Conservation (phyloP, 2,329 filamentous ascomycete species). For the Coniochaeta prunicola region DNA sequence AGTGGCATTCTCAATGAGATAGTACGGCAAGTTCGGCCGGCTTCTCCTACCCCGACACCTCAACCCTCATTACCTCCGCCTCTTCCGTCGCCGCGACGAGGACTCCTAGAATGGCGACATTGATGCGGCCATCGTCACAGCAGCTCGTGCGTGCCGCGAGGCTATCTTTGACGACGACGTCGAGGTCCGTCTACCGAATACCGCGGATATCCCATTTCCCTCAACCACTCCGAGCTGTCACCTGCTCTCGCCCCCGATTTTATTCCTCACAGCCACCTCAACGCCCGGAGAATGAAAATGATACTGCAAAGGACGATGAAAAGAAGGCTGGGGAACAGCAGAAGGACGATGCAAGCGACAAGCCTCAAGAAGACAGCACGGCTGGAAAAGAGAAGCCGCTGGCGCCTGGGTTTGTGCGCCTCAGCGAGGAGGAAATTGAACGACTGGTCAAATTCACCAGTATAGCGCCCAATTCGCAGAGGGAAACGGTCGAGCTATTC, state of each 20-base stretch:
- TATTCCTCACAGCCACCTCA: slow-evolving; percentile 15
- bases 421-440: slow-evolving; percentile 38
- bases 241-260: slow-evolving; percentile 13
- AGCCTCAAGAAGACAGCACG: not conserved
- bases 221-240: slow-evolving; percentile 9
- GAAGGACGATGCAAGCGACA: not conserved
- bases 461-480: slow-evolving; percentile 56
- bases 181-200: slow-evolving; percentile 12
- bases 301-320: slow-evolving; percentile 6
- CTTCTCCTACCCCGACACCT: slow-evolving; percentile 8
- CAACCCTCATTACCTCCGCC: slow-evolving; percentile 5
- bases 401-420: slow-evolving; percentile 38
- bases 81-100: not conserved
- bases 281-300: slow-evolving; percentile 8
- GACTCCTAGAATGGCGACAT: slow-evolving; percentile 10
- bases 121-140: slow-evolving; percentile 21
- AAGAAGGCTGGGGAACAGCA: not conserved
- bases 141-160: slow-evolving; percentile 19
- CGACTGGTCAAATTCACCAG: slow-evolving; percentile 54
- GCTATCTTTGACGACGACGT: slow-evolving; percentile 14
- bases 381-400: slow-evolving; percentile 15
- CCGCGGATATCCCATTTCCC: slow-evolving; percentile 13
- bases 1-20: slow-evolving; percentile 5
- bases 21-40: slow-evolving; percentile 7
- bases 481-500: slow-evolving; percentile 49